Base-by-base conservation (phyloP, 2,329 filamentous ascomycete species). In the Trichoderma asperellum region DNA sequence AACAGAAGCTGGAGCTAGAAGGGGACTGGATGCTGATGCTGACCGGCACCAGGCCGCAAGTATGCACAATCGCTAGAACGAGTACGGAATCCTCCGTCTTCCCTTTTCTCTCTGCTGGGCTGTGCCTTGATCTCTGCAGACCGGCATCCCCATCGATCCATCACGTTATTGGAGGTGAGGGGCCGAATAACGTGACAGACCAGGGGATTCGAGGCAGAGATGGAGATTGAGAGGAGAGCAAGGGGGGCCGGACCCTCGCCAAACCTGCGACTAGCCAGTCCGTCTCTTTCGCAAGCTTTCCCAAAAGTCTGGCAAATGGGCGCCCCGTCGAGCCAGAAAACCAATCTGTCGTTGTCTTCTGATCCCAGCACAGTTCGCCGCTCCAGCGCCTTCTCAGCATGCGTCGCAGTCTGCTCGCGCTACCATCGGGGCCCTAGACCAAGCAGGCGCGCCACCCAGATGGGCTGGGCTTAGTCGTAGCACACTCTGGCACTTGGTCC, bases 371-470 rank as follows among this genome's bases (percentile, higher is more conserved):
- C 10, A 10, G 11, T 4, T 14, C 21, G 47, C 60, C 62, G 34
- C 57, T n/a, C 21, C 62, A 58, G 62, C 62, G 53, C 62, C 62
- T 43, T 65, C 61, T 43, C 52, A 43, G 62, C 52, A 49, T 24
- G 34, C 34, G 18, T 43, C 29, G 37, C 40, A 43, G 57, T 47
- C 8, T 27, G 43, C 32, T 21, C 60, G 40, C 60, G n/a, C 60
- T 62, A 53, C 60, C 10, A 58, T 52, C n/a, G 59, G 52, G 11
- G 32, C 29, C 47, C 47, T n/a, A 53, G 18, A 8, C n/a, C 27
- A 24, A 61, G 32, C 16, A 27, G 58, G 32, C 32, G 32, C 40
- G 35, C 58, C 40, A 32, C 27, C 10, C 24, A 63, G 35, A 49
- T 43, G 18, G 40, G 40, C 40, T 43, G 43, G 60, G 47, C 47